Evolutionary conservation across 331 rosid species (phyloP).

Genomic region (Ulmus americana): DNA sequence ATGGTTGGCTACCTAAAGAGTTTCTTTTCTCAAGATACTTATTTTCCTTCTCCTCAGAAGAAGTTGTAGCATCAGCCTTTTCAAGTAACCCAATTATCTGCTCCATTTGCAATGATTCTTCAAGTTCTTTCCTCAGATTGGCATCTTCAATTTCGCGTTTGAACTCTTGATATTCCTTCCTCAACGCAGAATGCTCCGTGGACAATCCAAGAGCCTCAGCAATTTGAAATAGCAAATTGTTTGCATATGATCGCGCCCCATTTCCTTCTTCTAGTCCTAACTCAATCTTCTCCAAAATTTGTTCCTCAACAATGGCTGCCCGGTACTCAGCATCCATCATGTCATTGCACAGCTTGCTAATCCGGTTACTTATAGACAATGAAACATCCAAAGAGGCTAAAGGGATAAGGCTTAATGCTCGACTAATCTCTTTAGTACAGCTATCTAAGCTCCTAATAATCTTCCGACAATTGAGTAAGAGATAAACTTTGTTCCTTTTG

Average conservation of each 20-base stretch:
- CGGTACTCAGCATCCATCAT: conserved; percentile 41
- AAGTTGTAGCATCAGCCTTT: conserved; percentile 34
- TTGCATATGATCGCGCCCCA: conserved; percentile 20
- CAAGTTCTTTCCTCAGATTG: conserved; percentile 29
- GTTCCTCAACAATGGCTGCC: conserved; percentile 35
- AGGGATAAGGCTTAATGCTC: conserved; percentile 36
- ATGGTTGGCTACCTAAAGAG: conserved; percentile 38
- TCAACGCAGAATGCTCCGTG: conserved; percentile 28
- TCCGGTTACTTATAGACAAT: conserved; percentile 24
- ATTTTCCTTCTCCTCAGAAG: conserved; percentile 36
- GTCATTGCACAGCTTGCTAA: conserved; percentile 35
- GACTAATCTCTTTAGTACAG: conserved; percentile 37
- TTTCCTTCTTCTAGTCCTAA: conserved; percentile 35
- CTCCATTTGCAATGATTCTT: conserved; percentile 43
- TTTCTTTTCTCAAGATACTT: conserved; percentile 37
- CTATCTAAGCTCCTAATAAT: conserved; percentile 35
- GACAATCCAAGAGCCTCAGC: conserved; percentile 47
- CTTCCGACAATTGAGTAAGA: conserved; percentile 39
- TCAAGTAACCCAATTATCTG: conserved; percentile 38
- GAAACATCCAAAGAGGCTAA: conserved; percentile 31
- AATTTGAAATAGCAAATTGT: conserved; percentile 33
- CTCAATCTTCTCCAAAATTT: conserved; percentile 39
- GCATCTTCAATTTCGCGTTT: conserved; percentile 38
- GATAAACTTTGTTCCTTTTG: conserved; percentile 44
- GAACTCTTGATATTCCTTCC: conserved; percentile 41